phyloP scores from a whole-genome alignment of 1,139 yeast species.

The Zygosaccharomyces sapae region DNA sequence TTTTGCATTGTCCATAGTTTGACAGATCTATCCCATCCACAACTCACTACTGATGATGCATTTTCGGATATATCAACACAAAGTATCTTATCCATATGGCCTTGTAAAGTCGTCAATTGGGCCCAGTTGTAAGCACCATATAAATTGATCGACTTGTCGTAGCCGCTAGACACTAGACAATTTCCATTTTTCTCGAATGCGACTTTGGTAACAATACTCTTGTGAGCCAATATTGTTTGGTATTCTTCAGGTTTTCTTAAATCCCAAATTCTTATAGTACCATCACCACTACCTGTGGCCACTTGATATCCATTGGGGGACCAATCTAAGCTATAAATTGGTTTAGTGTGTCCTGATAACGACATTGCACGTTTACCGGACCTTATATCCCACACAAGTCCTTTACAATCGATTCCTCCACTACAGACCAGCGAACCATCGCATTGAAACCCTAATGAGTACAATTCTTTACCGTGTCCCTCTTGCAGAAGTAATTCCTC shows the following conservation, averaged over 20 bases:
- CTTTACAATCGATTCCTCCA: slow-evolving; percentile 75
- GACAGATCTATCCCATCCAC: slow-evolving; percentile 83
- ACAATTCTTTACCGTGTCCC: slow-evolving; percentile 79
- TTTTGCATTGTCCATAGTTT: slow-evolving; percentile 48
- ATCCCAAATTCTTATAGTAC: slow-evolving; percentile 83
- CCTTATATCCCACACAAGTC: slow-evolving; percentile 81
- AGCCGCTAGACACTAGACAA: slow-evolving; percentile 58
- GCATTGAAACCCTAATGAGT: slow-evolving; percentile 58
- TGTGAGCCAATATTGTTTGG: slow-evolving; percentile 71
- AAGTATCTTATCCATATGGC: slow-evolving; percentile 70
- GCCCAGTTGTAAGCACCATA: slow-evolving; percentile 79
- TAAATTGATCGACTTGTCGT: slow-evolving; percentile 60
- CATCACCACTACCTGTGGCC: slow-evolving; percentile 84
- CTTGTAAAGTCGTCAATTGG: slow-evolving; percentile 50
- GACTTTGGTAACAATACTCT: slow-evolving; percentile 65
- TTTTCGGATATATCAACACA: slow-evolving; percentile 54
- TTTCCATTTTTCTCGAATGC: slow-evolving; percentile 51
- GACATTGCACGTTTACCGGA: slow-evolving; percentile 63
- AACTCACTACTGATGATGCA: slow-evolving; percentile 47
- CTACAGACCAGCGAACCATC: slow-evolving; percentile 77
- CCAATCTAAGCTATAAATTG: slow-evolving; percentile 71
- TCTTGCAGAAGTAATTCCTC: slow-evolving; percentile 59
- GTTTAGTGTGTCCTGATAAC: slow-evolving; percentile 65
- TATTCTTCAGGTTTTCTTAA: slow-evolving; percentile 48
- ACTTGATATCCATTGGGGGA: slow-evolving; percentile 69